Evolutionary conservation across 768 basidiomycete genomes (phyloP).

Genomic region (Lactarius vividus): DNA sequence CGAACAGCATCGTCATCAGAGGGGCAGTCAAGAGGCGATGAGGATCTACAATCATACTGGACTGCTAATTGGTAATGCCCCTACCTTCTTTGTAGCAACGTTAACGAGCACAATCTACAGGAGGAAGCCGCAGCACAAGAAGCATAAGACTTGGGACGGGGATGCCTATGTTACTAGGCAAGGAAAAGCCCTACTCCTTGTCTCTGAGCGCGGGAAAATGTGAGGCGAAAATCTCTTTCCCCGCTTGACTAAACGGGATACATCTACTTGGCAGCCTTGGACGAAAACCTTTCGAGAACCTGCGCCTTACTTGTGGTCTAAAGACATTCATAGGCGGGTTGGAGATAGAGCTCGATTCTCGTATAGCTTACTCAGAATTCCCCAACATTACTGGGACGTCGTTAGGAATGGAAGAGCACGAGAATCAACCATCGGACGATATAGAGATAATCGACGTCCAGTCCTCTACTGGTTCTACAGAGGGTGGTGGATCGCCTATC

Average conservation of each 20-base stretch:
- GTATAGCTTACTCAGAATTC: constrained; percentile 49
- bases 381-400: constrained; percentile 42
- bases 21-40: constrained; percentile 21
- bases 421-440: constrained; percentile 26
- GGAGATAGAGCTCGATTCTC: constrained; percentile 59
- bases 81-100: not conserved
- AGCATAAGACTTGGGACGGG: constrained; percentile 87
- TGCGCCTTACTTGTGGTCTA: constrained; percentile 42
- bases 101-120: constrained; percentile 38
- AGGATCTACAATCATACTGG: constrained; percentile 47
- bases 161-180: constrained; percentile 59
- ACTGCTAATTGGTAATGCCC: constrained; percentile 61
- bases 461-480: constrained; percentile 3
- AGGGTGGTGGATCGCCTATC: constrained; percentile 26
- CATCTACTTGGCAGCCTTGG: constrained; percentile 48
- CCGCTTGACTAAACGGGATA: not conserved
- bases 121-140: constrained; percentile 71
- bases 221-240: constrained; percentile 35
- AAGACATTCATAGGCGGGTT: constrained; percentile 54
- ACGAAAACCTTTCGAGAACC: constrained; percentile 57
- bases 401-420: constrained; percentile 34
- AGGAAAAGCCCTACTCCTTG: constrained; percentile 53
- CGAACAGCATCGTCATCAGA: constrained; percentile 11
- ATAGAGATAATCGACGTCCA: constrained; percentile 12
- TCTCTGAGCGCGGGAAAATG: constrained; percentile 72